Evolutionary conservation across 495 filamentous ascomycete species (phyloP).

Genomic region (Xylaria bambusicola): DNA sequence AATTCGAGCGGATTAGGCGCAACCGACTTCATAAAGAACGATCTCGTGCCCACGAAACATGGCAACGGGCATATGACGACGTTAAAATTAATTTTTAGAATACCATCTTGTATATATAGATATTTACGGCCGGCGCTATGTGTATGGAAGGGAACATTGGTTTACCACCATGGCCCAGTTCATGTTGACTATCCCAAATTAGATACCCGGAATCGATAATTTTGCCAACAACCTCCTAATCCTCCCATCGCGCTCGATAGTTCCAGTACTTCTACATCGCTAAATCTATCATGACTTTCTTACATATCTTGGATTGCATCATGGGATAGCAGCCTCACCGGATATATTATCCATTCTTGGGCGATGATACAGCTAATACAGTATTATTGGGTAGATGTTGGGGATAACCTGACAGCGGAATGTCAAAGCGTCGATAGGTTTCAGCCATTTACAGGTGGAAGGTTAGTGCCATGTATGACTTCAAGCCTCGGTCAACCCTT

Average conservation of each 20-base stretch:
- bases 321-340: background rate
- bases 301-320: background rate
- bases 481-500: background rate
- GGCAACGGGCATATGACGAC: background rate
- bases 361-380: background rate
- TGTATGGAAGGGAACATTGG: background rate
- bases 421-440: background rate
- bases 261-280: too few species aligned
- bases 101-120: constrained; percentile 1
- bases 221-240: background rate
- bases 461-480: background rate
- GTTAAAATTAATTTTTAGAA: background rate
- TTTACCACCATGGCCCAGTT: background rate
- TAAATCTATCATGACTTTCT: too few species aligned
- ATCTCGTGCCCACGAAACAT: background rate
- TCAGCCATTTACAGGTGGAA: constrained; percentile 2
- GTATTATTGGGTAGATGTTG: too few species aligned
- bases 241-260: too few species aligned
- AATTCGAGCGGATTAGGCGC: background rate
- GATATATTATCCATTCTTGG: background rate
- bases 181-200: background rate
- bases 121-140: constrained; percentile 2
- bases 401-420: background rate
- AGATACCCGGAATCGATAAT: background rate
- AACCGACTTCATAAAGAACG: background rate